A percentile compares a stretch with the other conserved stretches of the same genome.
Evolutionary conservation across 2,329 filamentous ascomycete species (phyloP).

Genomic region (Zalaria obscura): DNA sequence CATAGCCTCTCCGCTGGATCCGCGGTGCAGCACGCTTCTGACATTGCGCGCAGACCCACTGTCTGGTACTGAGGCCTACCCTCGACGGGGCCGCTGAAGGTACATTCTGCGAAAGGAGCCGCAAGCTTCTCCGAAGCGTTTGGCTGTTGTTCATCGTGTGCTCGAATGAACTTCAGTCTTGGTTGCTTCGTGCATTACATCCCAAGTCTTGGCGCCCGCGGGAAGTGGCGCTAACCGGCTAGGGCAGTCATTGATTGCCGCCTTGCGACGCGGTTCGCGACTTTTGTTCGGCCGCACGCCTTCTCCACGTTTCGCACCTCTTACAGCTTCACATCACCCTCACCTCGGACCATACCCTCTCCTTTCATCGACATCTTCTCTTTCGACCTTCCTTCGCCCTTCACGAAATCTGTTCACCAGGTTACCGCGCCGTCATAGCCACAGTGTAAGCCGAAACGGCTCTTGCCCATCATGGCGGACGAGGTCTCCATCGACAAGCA

Average conservation of each 20-base stretch:
- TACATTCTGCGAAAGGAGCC: background rate
- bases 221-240: too few relatives aligned
- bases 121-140: background rate
- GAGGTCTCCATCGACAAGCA: constrained; percentile 94
- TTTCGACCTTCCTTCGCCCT: too few relatives aligned
- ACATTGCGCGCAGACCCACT: constrained; percentile 15
- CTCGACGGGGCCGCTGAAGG: background rate
- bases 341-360: too few relatives aligned
- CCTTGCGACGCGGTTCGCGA: too few relatives aligned
- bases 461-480: constrained; percentile 40
- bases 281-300: too few relatives aligned
- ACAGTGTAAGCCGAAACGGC: background rate
- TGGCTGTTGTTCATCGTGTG: background rate
- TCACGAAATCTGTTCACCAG: too few relatives aligned
- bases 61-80: background rate
- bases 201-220: too few relatives aligned
- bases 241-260: too few relatives aligned
- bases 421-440: background rate
- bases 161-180: background rate
- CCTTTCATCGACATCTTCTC: too few relatives aligned
- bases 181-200: too few relatives aligned
- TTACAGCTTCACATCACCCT: too few relatives aligned
- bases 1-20: constrained; percentile 18
- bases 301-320: too few relatives aligned
- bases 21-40: constrained; percentile 5